These are phyloP conservation scores for Calcarisporium arbuscula DNA, from an alignment of 2,329 filamentous ascomycete species.

Conservation along the genomic window DNA sequence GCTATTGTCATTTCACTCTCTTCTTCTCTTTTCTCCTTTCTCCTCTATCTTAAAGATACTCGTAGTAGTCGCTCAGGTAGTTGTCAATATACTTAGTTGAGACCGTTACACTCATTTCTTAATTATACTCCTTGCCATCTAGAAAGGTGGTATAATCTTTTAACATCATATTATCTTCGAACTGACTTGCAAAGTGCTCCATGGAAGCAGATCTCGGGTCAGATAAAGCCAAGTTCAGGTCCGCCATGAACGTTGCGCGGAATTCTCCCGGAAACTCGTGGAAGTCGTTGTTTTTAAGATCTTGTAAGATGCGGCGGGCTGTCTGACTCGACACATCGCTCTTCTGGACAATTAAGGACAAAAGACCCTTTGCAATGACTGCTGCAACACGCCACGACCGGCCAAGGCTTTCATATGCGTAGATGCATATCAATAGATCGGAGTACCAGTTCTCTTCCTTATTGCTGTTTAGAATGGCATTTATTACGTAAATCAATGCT, in stretches of 20 bases:
- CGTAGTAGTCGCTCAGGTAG: too few species aligned
- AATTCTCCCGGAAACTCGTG: slow-evolving; percentile 16
- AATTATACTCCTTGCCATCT: too few species aligned
- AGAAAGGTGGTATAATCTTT: slow-evolving; percentile 23
- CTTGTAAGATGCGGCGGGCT: slow-evolving; percentile 22
- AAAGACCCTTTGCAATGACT: slow-evolving; percentile 21
- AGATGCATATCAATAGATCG: slow-evolving; percentile 27
- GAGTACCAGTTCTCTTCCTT: slow-evolving; percentile 23
- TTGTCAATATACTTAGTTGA: too few species aligned
- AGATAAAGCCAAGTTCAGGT: slow-evolving; percentile 27
- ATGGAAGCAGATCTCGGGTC: slow-evolving; percentile 25
- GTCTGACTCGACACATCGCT: slow-evolving; percentile 20
- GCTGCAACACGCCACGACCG: slow-evolving; percentile 25
- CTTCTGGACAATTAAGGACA: slow-evolving; percentile 24
- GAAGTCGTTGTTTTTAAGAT: slow-evolving; percentile 20
- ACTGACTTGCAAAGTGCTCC: slow-evolving; percentile 25
- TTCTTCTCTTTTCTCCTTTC: too few species aligned
- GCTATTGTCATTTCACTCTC: too few species aligned
- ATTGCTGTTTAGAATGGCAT: slow-evolving; percentile 23
- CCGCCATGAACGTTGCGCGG: slow-evolving; percentile 29
- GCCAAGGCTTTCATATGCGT: slow-evolving; percentile 25
- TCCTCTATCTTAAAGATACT: too few species aligned
- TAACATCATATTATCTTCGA: slow-evolving; percentile 27
- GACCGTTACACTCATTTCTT: too few species aligned
- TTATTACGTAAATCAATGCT: slow-evolving; percentile 28